Base-by-base conservation (phyloP, 805 yeast species). In the Saturnispora serradocipensis region DNA sequence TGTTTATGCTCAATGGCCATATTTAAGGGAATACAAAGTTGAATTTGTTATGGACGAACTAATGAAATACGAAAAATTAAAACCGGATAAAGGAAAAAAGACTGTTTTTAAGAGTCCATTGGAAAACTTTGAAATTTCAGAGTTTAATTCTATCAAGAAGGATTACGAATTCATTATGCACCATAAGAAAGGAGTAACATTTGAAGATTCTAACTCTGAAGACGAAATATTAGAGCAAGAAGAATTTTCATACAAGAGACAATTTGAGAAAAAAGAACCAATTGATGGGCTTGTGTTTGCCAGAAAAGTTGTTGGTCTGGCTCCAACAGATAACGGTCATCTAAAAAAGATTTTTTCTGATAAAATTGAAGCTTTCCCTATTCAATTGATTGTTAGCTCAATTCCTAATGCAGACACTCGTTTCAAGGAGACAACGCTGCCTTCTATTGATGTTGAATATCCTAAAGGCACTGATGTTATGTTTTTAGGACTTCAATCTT, bases 1-100 rank as follows among this genome's bases (percentile, higher is more conserved):
- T 47, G 84, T 86, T 2, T 90, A 82, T 63, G 78, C 86, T 11
- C 80, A 83, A 58, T 93, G 96, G 91, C 99, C 99, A n/a, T 87
- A 80, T 61, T 71, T 93, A 57, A 76, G 82, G 58, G 97, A 91
- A 68, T 84, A 89, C 9, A 80, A 77, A 61, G 81, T 91, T 40
- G 71, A 81, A 11, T 74, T 76, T 22, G 77, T 91, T 4, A 64
- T 74, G 35, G 90, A 86, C 63, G 77, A 74, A 13, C 66, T 71
- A 16, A 68, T 66, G 59, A 72, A 71, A 44, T 86, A 77, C 59
- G 78, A 72, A 48, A 62, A 64, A 3, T 57, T 65, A 35, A 75
- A 68, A 54, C 58, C 66, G 25, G 60, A 59, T 34, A 34, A 59
- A 15, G 58, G 59, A 11, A 60, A 64, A 47, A 62, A 68, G 4